Evolutionary conservation across 108 stramenopile genomes (phyloP), one percentile per base, ranked within the genome.

Genomic region (Cafeteria roenbergensis): DNA sequence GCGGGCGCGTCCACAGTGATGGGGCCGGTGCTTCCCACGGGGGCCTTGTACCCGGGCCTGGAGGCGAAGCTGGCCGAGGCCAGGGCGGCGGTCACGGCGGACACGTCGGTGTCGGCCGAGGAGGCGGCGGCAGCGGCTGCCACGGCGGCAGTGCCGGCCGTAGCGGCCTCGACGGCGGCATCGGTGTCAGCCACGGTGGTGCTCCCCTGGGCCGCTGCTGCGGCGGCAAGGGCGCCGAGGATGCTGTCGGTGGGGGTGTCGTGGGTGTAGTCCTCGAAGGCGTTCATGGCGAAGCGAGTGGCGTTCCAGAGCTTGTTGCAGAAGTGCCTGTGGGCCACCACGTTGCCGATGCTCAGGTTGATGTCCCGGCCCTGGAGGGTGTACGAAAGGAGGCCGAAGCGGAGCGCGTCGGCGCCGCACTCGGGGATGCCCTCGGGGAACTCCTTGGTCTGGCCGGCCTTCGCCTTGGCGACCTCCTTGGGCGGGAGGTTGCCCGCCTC

Each of bases 301-400:
- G 93, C 93, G 75, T 99, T 94, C 97, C 97, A 99, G 48, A 99
- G 82, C 80, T 99, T 99, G 87, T 99, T 99, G 70, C 97, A 95
- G 85, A 99, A 99, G 67, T 90, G 78, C 38, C 97, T 85, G 79
- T 95, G 93, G 25, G 90, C 90, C 57, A 95, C 92, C 50, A 99
- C 92, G 53, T 92, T 86, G 59, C 91, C 88, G 80, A 96, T 95
- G 74, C 96, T 94, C 34, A 99, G 82, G 76, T 95, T 99, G 72
- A 99, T 89, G 76, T 99, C 94, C 20, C 91, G 81, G 34, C 94
- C 94, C 80, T 94, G 92, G 24, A 89, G 89, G 51, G 93, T 95
- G 79, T 98, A 98, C 26, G 93, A 89, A 42, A 99, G 78, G 27
- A 99, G 85, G 48, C 97, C 97, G 63, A 99, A 91, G 20, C 97